phyloP scores from a whole-genome alignment of 1,284 basidiomycete species.

The Tremellales sp. region DNA sequence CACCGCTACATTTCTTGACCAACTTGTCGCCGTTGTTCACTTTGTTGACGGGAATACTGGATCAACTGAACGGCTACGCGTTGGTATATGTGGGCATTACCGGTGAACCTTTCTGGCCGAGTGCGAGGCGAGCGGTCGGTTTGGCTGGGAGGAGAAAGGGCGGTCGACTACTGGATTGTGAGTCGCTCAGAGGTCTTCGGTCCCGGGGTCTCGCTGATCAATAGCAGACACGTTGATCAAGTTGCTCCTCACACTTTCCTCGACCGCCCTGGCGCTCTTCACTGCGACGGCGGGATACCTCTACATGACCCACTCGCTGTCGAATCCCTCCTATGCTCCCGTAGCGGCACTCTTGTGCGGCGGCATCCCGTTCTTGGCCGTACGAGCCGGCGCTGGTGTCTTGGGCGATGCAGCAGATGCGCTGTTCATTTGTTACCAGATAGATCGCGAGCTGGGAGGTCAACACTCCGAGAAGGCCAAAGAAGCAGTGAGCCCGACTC shows the following conservation, averaged over 20 bases:
- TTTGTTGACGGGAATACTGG: slow-evolving; percentile 59
- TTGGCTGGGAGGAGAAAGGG: slow-evolving; percentile 43
- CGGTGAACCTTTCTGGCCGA: slow-evolving; percentile 75
- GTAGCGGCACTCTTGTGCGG: slow-evolving; percentile 73
- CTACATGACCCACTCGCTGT: slow-evolving; percentile 77
- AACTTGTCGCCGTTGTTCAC: slow-evolving; percentile 46
- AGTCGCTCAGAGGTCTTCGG: slow-evolving; percentile 9
- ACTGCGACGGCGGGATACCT: slow-evolving; percentile 78
- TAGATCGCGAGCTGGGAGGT: slow-evolving; percentile 70
- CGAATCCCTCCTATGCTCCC: slow-evolving; percentile 71
- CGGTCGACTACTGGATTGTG: slow-evolving; percentile 47
- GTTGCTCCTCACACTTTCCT: slow-evolving; percentile 58
- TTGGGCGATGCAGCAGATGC: slow-evolving; percentile 80
- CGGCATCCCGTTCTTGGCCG: slow-evolving; percentile 72
- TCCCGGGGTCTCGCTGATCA: slow-evolving; percentile 1
- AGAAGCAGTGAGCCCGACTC: slow-evolving; percentile 57
- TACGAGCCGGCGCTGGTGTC: slow-evolving; percentile 74
- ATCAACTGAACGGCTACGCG: slow-evolving; percentile 74
- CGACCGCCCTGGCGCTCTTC: slow-evolving; percentile 70
- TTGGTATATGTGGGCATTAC: slow-evolving; percentile 82
- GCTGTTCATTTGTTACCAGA: slow-evolving; percentile 81
- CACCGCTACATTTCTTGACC: slow-evolving; percentile 50
- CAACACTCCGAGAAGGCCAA: slow-evolving; percentile 65
- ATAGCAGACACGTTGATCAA: slow-evolving; percentile 62
- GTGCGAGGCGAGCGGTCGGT: slow-evolving; percentile 63